Base-by-base conservation (phyloP, 2,329 filamentous ascomycete species). In the Tolypocladium guangdongense region DNA sequence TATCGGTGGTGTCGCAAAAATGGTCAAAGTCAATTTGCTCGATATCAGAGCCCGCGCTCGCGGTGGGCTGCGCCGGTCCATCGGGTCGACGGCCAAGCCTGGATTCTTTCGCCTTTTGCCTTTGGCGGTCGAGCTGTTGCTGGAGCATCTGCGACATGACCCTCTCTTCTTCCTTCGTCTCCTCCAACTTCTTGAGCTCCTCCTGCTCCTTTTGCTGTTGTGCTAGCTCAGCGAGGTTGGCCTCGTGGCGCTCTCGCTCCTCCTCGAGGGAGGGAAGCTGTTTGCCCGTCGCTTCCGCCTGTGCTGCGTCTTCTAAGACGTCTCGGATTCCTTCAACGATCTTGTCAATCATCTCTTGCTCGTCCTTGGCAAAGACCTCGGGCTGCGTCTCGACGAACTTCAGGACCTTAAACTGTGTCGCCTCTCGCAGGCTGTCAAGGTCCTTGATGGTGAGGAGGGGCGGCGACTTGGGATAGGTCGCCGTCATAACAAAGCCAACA, bases 251-350 rank as follows among this genome's bases (percentile, higher is more conserved):
- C 32, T 87, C 90, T 39, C 91, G 82, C 68, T 97, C 91, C 62
- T 95, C 90, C 63, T 95, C 90, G 7, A 97, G 75, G 35, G 90
- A 96, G 1, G 90, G 90, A 18, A 96, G 73, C 56, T 90, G 81
- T 53, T 84, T 81, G 35, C 89, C 87, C 53, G 85, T 81, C 49
- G 87, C 85, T 60, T 87, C 87, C 32, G 84, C 83, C 59, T 84
- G 78, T 1, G 90, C 88, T n/a, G 89, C 89, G 66, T 95, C 88
- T 68, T 96, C 90, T 4, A 97, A 77, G 11, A 92, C 84, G 48
- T 85, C 83, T 10, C 89, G 84, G 49, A 88, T 81, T 3, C 80
- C 82, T 57, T 82, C 80, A 11, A 91, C 74, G 35, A 95, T 76
- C 53, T 82, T 77, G 63, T 85, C 77, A 39, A 84, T 73, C 76